Base-by-base conservation (phyloP, 2,329 filamentous ascomycete species). In the Sodiomyces alkalinus region DNA sequence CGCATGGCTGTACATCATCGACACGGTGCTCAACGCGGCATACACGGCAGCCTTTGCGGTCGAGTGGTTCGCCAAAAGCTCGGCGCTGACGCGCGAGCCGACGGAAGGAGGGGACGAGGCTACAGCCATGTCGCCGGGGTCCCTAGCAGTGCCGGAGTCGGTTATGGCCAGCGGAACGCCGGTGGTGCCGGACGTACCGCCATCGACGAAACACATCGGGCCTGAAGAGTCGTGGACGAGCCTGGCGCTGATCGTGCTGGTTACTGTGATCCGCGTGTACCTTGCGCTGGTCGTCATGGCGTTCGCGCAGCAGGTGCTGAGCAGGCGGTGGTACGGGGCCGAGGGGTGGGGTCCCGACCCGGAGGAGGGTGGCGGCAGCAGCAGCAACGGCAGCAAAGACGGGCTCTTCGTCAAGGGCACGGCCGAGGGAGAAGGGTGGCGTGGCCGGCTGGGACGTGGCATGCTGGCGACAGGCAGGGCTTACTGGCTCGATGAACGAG, bases 41-140 rank as follows among this genome's bases (percentile, higher is more conserved):
- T 93, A 87, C 56, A 93, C 86, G 1, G 65, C 72, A 25, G 68
- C 77, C 7, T 94, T 94, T 47, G 82, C 79, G 22, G 58, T 83
- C 31, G 73, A 76, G 27, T 94, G 86, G 86, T 93, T 92, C 54
- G 61, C 87, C 34, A 68, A 72, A 64, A 54, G 63, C 8, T 69
- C 72, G 12, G 39, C 39, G 2, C 34, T 38, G 9, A 27, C 32
- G 14, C 38, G 31, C 23, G 40, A 44, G 26, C 35, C 40, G 5
- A 35, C 32, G 0, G 35, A 40, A 4, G 33, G 33, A 0, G 41
- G 36, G 22, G 33, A 38, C 12, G 33, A 35, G 8, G 39, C 35
- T 5, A 15, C 7, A 10, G 20, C 17, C 10, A 33, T 27, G 9
- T 29, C 27, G 27, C 22, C 28, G 2, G 41, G 30, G 18, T n/a